Evolutionary conservation across 768 basidiomycete species (phyloP).

Genomic region (Coprinopsis strossmayeri): DNA sequence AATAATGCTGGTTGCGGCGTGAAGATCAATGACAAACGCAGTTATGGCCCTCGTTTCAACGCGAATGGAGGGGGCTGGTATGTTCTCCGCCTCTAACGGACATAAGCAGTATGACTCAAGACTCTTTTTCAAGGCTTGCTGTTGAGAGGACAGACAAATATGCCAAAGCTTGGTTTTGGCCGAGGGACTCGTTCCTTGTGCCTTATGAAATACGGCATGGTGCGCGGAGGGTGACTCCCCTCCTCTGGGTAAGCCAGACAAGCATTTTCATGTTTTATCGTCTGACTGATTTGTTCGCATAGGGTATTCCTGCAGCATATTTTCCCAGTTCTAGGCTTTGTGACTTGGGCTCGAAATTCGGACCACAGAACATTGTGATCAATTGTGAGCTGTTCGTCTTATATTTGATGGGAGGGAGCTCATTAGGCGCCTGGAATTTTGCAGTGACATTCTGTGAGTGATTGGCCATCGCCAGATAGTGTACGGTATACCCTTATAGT

Average conservation of each 20-base stretch:
- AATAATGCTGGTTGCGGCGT: constrained; percentile 57
- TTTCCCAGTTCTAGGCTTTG: constrained; percentile 54
- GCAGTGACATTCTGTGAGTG: constrained; percentile 55
- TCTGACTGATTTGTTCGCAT: background rate
- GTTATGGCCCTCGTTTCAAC: constrained; percentile 11
- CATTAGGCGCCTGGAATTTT: too few relatives aligned
- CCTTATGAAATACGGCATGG: constrained; percentile 1
- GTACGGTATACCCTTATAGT: too few relatives aligned
- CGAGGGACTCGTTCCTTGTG: background rate
- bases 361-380: constrained; percentile 57
- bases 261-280: background rate
- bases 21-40: constrained; percentile 12
- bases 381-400: constrained; percentile 42
- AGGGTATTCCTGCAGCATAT: constrained; percentile 49
- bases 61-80: constrained; percentile 11
- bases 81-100: constrained; percentile 11
- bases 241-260: constrained; percentile 1
- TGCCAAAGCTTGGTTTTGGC: constrained; percentile 11
- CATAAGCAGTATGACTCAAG: background rate
- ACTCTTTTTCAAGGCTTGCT: constrained; percentile 3
- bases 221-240: background rate
- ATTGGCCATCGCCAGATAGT: too few relatives aligned
- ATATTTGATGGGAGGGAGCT: too few relatives aligned
- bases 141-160: constrained; percentile 4
- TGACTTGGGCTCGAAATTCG: constrained; percentile 47